Conservation (phyloP, 1,139 yeast species). For the Saccharomyces hybrid region DNA sequence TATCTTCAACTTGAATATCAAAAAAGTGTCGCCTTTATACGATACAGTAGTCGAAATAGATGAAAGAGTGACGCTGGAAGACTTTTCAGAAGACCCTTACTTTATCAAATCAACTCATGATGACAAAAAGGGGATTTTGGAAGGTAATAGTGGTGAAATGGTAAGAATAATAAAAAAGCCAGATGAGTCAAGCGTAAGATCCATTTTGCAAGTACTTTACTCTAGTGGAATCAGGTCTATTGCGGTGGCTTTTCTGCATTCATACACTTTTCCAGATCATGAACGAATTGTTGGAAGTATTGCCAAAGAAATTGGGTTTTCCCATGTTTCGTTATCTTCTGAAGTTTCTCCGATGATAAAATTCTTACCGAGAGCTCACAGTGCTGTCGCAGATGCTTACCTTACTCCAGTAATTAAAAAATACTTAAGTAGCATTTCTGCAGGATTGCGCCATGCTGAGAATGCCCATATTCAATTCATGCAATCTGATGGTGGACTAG, state of each 20-base stretch:
- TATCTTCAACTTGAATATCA: conserved; percentile 50
- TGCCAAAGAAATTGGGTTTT: conserved; percentile 54
- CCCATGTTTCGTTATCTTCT: conserved; percentile 56
- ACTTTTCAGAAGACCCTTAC: conserved; percentile 52
- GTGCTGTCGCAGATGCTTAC: conserved; percentile 71
- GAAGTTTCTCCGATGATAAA: conserved; percentile 69
- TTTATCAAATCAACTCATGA: conserved; percentile 25
- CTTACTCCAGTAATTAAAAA: conserved; percentile 63
- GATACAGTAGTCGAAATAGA: conserved; percentile 56
- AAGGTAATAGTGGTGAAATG: conserved; percentile 59
- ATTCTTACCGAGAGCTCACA: conserved; percentile 61
- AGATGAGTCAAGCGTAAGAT: conserved; percentile 35
- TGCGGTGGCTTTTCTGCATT: conserved; percentile 62
- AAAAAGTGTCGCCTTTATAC: conserved; percentile 52
- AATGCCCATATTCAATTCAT: conserved; percentile 41
- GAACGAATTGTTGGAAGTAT: conserved; percentile 49
- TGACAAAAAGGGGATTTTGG: conserved; percentile 31
- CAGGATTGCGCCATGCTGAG: conserved; percentile 50
- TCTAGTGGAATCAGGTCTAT: conserved; percentile 53
- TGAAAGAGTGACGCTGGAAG: conserved; percentile 66
- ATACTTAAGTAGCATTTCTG: conserved; percentile 51
- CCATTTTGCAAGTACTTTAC: conserved; percentile 38
- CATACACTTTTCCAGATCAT: conserved; percentile 62
- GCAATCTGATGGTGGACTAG: conserved; percentile 58
- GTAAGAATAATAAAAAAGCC: conserved; percentile 48